These are phyloP conservation scores for Candida parachauliodes DNA, from an alignment of 805 yeast species.

Conservation along the genomic window DNA sequence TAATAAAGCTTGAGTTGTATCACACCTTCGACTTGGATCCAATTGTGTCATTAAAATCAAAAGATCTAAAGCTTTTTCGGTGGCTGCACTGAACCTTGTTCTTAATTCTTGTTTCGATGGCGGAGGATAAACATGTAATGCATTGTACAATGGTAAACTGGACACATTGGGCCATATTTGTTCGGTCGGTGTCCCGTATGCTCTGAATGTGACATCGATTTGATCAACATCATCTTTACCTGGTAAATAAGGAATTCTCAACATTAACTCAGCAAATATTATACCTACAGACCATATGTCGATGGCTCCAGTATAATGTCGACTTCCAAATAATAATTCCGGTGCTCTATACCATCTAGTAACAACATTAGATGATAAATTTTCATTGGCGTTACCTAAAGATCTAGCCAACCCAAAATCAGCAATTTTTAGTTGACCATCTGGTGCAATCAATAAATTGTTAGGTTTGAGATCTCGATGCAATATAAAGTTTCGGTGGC, in stretches of 20 bases:
- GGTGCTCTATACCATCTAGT: constrained; percentile 98
- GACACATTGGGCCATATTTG: constrained; percentile 88
- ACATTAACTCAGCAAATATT: constrained; percentile 93
- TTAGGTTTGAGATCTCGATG: constrained; percentile 95
- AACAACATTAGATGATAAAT: constrained; percentile 87
- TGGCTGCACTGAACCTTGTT: constrained; percentile 85
- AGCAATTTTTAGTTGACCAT: constrained; percentile 87
- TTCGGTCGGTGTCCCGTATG: constrained; percentile 94
- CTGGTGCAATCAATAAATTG: constrained; percentile 80
- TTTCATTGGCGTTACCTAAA: constrained; percentile 68
- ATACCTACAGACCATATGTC: constrained; percentile 47
- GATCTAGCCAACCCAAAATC: constrained; percentile 96
- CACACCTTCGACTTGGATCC: constrained; percentile 75
- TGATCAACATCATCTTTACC: constrained; percentile 91
- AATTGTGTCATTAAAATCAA: constrained; percentile 68
- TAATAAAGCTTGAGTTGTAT: constrained; percentile 58
- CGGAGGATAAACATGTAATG: constrained; percentile 72
- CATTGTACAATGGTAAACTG: constrained; percentile 69
- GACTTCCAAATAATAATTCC: constrained; percentile 42
- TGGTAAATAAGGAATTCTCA: constrained; percentile 91
- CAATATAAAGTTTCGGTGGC: constrained; percentile 85
- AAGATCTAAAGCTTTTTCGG: constrained; percentile 75
- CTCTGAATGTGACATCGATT: constrained; percentile 87
- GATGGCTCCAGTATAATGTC: constrained; percentile 42
- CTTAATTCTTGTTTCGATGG: constrained; percentile 79